Evolutionary conservation across 805 yeast genomes (phyloP).

Genomic region (Grigorovia humatica): DNA sequence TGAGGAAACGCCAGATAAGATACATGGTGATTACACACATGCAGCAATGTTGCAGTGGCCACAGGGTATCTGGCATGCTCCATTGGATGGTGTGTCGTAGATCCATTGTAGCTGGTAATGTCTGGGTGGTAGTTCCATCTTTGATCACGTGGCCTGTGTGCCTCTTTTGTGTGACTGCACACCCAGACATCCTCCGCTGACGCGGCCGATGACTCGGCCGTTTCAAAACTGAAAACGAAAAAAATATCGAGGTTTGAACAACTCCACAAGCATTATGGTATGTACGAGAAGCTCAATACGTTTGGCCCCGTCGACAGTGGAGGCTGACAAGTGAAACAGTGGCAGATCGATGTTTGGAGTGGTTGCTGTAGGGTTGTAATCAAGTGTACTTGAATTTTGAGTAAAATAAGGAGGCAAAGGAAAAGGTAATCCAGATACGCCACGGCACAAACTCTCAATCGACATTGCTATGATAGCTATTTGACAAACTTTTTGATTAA

Average conservation of each 20-base stretch:
- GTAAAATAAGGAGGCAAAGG: too few relatives aligned
- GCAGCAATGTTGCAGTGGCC: conserved; percentile 58
- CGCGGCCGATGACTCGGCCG: not conserved
- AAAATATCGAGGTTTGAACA: not conserved
- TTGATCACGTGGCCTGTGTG: not conserved
- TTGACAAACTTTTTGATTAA: too few relatives aligned
- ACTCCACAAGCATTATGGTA: not conserved
- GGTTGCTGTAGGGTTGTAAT: too few relatives aligned
- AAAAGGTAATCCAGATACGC: too few relatives aligned
- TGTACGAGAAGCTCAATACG: not conserved
- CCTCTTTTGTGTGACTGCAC: not conserved
- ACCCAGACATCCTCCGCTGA: not conserved
- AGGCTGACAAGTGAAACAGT: not conserved
- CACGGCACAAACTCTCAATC: too few relatives aligned
- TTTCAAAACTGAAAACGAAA: too few relatives aligned
- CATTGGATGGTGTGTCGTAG: conserved; percentile 45
- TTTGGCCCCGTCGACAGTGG: not conserved
- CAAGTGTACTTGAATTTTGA: too few relatives aligned
- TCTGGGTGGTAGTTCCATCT: not conserved
- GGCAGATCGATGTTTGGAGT: too few relatives aligned
- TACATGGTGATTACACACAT: conserved; percentile 52
- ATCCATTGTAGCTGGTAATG: too few relatives aligned
- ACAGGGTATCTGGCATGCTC: conserved; percentile 40
- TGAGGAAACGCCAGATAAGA: conserved; percentile 28
- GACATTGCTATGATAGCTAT: too few relatives aligned